These are phyloP conservation scores for Aspergillus spinulosporus DNA, from an alignment of 2,329 filamentous ascomycete genomes.

Conservation along the genomic window DNA sequence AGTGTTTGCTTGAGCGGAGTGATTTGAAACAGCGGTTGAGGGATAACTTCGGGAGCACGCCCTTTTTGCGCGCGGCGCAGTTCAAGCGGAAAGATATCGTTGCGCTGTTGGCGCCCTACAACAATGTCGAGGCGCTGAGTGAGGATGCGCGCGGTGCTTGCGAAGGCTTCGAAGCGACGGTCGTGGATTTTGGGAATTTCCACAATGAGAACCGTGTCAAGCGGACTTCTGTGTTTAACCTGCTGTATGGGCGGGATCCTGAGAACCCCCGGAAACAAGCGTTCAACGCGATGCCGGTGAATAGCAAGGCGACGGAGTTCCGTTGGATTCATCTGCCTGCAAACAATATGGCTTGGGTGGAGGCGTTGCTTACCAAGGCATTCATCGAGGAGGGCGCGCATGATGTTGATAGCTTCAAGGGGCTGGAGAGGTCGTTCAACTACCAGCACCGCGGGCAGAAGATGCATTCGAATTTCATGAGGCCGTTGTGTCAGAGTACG, in stretches of 20 bases:
- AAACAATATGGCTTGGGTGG: slow-evolving; percentile 61
- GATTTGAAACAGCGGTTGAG: slow-evolving; percentile 35
- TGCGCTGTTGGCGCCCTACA: slow-evolving; percentile 37
- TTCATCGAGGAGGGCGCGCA: slow-evolving; percentile 64
- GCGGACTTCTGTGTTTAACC: slow-evolving; percentile 52
- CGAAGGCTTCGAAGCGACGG: slow-evolving; percentile 52
- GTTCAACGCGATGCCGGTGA: slow-evolving; percentile 46
- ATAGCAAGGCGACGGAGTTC: slow-evolving; percentile 50
- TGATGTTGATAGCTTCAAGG: slow-evolving; percentile 63
- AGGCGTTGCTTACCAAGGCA: slow-evolving; percentile 62
- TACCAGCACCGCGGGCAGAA: slow-evolving; percentile 62
- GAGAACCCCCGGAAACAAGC: slow-evolving; percentile 48
- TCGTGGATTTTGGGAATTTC: slow-evolving; percentile 55
- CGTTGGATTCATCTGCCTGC: slow-evolving; percentile 57
- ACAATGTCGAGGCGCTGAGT: slow-evolving; percentile 38
- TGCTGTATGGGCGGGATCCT: slow-evolving; percentile 53
- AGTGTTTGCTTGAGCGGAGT: slow-evolving; percentile 35
- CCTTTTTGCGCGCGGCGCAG: slow-evolving; percentile 43
- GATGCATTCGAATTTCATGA: slow-evolving; percentile 63
- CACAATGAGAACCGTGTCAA: slow-evolving; percentile 48
- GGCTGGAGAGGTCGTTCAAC: slow-evolving; percentile 60
- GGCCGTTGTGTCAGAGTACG: slow-evolving; percentile 58
- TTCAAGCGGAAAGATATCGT: slow-evolving; percentile 42
- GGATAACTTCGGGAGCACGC: slow-evolving; percentile 43
- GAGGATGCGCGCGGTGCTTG: slow-evolving; percentile 48